Conservation (phyloP, 352 stramenopile species). For the Pythium coloratum region DNA sequence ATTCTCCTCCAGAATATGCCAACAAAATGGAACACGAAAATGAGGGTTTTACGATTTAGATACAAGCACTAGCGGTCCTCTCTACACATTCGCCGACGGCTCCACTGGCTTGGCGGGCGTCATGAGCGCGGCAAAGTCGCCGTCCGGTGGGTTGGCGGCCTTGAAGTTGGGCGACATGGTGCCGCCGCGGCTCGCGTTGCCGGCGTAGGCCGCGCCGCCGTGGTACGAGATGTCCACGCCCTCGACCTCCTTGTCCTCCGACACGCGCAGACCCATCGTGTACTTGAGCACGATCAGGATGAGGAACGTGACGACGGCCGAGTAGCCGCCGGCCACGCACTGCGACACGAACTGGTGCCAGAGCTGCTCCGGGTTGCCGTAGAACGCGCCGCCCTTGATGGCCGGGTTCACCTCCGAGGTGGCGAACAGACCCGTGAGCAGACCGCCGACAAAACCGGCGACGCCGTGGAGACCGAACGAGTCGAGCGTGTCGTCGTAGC, state of each 20-base stretch:
- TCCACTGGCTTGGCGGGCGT: slow-evolving; percentile 30
- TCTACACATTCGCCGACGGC: slow-evolving; percentile 8
- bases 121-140: slow-evolving; percentile 37
- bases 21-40: neutral
- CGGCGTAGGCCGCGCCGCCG: slow-evolving; percentile 65
- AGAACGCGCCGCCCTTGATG: slow-evolving; percentile 55
- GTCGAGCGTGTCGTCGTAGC: slow-evolving; percentile 85
- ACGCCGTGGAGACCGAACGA: slow-evolving; percentile 74
- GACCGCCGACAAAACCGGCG: slow-evolving; percentile 55
- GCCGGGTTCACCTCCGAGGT: slow-evolving; percentile 52
- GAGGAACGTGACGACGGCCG: slow-evolving; percentile 62
- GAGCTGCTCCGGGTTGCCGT: slow-evolving; percentile 47
- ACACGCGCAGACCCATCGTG: slow-evolving; percentile 68
- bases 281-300: slow-evolving; percentile 72
- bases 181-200: slow-evolving; percentile 36
- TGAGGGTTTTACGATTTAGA: neutral
- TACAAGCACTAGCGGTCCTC: neutral
- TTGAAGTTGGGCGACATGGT: slow-evolving; percentile 33
- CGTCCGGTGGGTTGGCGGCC: slow-evolving; percentile 33
- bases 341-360: slow-evolving; percentile 57
- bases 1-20: neutral
- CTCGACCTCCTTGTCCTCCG: slow-evolving; percentile 74
- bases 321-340: slow-evolving; percentile 63
- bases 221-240: slow-evolving; percentile 82
- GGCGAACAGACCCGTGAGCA: slow-evolving; percentile 74